Base-by-base conservation (phyloP, 768 basidiomycete species). In the Leucosporidium yakuticum region DNA sequence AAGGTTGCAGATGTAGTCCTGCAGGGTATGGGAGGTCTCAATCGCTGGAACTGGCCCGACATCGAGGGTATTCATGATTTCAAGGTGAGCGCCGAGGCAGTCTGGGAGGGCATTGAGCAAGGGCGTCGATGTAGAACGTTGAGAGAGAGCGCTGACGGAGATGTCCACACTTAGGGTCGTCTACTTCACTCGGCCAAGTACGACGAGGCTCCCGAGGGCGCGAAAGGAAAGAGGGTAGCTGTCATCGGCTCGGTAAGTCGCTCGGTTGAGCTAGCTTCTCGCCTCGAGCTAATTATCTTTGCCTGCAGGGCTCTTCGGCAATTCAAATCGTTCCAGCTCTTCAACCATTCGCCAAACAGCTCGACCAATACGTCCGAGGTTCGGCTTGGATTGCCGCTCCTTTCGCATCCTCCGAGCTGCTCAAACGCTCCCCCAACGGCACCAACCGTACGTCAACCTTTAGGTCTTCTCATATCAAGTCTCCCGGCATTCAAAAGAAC, bases 1-100 rank as follows among this genome's bases (percentile, higher is more conserved):
- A 85, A 86, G 69, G 79, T 75, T 1, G 83, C 82, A 3, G 86
- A 88, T 67, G 79, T 87, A 0, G 79, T 88, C 48, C 81, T 88
- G 60, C 83, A 82, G 21, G 83, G 82, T n/a, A 76, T 83, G 25
- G 86, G 86, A 4, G 66, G 76, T 12, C 50, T 77, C 15, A 85
- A 83, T 57, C 77, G 84, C 8, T 87, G 86, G 86, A 79, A 81
- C 31, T 88, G 86, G 87, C 88, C 87, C 4, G 82, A 85, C 54
- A 86, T 88, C 54, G 76, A 79, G 14, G 87, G 86, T 6, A 75
- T 87, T 32, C 77, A 84, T 20, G 79, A 76, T 12, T 88, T 86
- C 77, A 78, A 82, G 68, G 70, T 60, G 61, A 31, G 70, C 12
- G 6, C 34, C 34, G 34, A 36, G 12, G 34, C 12, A n/a, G n/a